Percentiles rank a stretch among this genome's conserved stretches.
phyloP scores from a whole-genome alignment of 495 filamentous ascomycete species.

The Penicillium cataractarum region DNA sequence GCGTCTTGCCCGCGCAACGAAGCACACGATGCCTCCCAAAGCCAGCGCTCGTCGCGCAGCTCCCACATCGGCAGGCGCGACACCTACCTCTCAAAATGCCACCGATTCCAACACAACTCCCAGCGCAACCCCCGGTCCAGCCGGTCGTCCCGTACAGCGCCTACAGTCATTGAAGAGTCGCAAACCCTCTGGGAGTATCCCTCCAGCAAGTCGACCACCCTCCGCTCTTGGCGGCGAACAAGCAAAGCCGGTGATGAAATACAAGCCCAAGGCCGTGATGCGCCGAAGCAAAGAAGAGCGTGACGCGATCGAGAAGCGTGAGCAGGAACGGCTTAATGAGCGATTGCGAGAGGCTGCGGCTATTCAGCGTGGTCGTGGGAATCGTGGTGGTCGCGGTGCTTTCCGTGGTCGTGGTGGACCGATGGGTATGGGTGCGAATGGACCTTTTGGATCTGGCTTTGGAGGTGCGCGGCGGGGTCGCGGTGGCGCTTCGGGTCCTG shows the following conservation, averaged over 20 bases:
- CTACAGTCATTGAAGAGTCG: conserved; percentile 50
- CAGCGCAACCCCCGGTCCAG: conserved; percentile 22
- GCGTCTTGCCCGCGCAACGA: conserved; percentile 23
- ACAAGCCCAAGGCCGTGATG: conserved; percentile 47
- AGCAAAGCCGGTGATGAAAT: conserved; percentile 49
- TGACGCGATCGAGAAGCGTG: conserved; percentile 51
- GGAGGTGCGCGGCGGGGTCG: conserved; percentile 32
- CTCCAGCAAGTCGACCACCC: conserved; percentile 28
- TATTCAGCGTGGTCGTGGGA: conserved; percentile 42
- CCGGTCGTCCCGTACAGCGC: conserved; percentile 44
- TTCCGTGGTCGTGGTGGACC: conserved; percentile 35
- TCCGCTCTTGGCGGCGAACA: conserved; percentile 31
- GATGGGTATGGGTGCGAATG: conserved; percentile 32
- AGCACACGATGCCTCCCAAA: conserved; percentile 50
- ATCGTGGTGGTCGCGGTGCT: conserved; percentile 34
- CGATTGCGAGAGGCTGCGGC: conserved; percentile 48
- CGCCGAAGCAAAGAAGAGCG: conserved; percentile 59
- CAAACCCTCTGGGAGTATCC: conserved; percentile 43
- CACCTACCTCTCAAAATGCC: conserved; percentile 19
- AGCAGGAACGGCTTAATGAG: conserved; percentile 50
- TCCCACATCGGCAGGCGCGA: conserved; percentile 22
- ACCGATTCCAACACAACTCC: conserved; percentile 8
- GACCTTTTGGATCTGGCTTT: conserved; percentile 37
- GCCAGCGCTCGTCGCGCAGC: conserved; percentile 38
- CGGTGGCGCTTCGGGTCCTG: conserved; percentile 32